These are phyloP conservation scores for Hyphochytrium catenoides DNA, from an alignment of 352 stramenopile species.

Conservation along the genomic window DNA sequence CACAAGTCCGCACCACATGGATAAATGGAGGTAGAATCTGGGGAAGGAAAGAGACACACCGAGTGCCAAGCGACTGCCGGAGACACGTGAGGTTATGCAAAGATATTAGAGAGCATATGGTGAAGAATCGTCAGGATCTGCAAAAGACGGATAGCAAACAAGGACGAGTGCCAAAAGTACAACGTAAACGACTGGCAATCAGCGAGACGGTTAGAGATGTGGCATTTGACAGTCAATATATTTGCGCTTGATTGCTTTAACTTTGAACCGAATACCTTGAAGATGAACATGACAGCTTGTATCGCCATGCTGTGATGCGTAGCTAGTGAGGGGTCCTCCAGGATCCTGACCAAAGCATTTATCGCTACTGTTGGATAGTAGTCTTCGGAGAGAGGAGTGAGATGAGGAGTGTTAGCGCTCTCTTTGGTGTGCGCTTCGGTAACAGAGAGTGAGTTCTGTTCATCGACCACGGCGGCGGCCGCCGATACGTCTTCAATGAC, in stretches of 20 bases:
- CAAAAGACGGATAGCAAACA: no score
- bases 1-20: conserved; percentile 51
- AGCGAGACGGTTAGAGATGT: no score
- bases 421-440: conserved; percentile 5
- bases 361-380: conserved; percentile 96
- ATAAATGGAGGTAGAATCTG: conserved; percentile 93
- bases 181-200: no score
- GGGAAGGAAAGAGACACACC: conserved; percentile 86
- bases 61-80: conserved; percentile 69
- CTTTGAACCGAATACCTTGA: no score
- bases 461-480: neutral
- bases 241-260: no score
- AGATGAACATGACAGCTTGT: conserved; percentile 97
- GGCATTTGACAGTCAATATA: no score
- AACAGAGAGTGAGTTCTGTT: conserved; percentile 3
- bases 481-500: conserved; percentile 2
- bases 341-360: conserved; percentile 81
- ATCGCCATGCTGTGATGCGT: conserved; percentile 89
- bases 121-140: no score
- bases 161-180: no score
- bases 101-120: no score
- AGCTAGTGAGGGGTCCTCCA: conserved; percentile 81
- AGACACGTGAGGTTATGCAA: no score
- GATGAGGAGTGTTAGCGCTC: conserved; percentile 3
- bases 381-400: conserved; percentile 45